phyloP scores from a whole-genome alignment of 306 rosid species.

The Vigna hirtella region DNA sequence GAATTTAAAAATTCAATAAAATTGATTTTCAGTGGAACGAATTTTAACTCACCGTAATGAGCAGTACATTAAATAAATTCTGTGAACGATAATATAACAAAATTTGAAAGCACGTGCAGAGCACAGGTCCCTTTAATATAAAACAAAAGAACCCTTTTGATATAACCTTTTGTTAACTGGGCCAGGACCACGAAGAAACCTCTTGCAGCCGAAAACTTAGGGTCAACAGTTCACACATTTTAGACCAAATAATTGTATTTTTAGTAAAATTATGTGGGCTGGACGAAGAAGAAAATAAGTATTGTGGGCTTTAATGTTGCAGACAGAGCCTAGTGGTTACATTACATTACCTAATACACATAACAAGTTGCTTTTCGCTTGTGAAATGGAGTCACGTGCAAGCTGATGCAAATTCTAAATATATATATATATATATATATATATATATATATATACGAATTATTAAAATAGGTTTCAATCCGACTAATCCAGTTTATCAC shows the following conservation, averaged over 20 bases:
- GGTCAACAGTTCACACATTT: constrained; percentile 34
- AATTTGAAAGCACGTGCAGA: neutral
- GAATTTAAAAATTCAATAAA: neutral
- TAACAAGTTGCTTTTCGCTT: neutral
- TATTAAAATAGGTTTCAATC: no score
- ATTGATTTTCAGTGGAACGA: neutral
- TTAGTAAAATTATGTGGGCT: constrained; percentile 30
- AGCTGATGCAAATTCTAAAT: neutral
- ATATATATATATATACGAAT: no score
- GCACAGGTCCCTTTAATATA: neutral
- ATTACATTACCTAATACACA: neutral
- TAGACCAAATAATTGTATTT: constrained; percentile 4
- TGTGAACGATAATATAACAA: no score
- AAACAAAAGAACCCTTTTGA: no score
- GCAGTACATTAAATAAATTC: no score
- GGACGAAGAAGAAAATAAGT: neutral
- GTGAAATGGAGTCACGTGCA: constrained; percentile 23
- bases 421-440: no score
- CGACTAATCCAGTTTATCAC: no score
- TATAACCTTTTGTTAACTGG: neutral
- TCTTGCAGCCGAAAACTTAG: neutral
- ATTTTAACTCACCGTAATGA: no score
- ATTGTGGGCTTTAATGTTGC: constrained; percentile 29
- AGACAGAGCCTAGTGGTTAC: neutral
- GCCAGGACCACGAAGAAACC: neutral